These are phyloP conservation scores for Russula foetens DNA, from an alignment of 768 basidiomycete species.

Conservation along the genomic window DNA sequence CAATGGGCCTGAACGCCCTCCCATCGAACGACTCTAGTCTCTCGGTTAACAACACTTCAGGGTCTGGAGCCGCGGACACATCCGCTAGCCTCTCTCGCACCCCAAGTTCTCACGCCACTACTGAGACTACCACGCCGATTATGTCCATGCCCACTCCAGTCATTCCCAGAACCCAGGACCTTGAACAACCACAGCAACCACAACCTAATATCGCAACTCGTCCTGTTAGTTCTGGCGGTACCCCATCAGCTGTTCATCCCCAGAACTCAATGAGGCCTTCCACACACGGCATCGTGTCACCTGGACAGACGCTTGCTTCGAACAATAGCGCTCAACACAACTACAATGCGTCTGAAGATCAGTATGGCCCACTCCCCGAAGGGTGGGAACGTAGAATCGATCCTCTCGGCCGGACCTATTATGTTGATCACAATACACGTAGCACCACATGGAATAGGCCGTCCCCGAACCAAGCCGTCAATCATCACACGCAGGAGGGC, in stretches of 20 bases:
- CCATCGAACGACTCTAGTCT: conserved; percentile 49
- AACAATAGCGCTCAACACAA: conserved; percentile 44
- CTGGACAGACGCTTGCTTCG: conserved; percentile 24
- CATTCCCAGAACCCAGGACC: conserved; percentile 25
- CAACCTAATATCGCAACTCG: conserved; percentile 26
- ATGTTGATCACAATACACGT: conserved; percentile 97
- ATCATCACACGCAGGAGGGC: conserved; percentile 58
- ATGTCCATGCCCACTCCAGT: conserved; percentile 29
- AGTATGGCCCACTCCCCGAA: conserved; percentile 79
- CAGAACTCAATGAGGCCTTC: conserved; percentile 25
- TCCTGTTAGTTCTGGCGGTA: conserved; percentile 31
- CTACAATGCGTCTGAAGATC: conserved; percentile 94
- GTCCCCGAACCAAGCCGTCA: conserved; percentile 64
- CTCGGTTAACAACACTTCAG: conserved; percentile 41
- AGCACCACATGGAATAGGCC: conserved; percentile 98
- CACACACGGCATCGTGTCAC: conserved; percentile 29
- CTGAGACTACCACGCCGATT: conserved; percentile 28
- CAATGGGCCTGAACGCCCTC: conserved; percentile 52
- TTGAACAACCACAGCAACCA: conserved; percentile 24
- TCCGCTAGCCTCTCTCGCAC: conserved; percentile 49
- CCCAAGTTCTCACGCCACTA: conserved; percentile 58
- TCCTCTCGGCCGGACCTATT: conserved; percentile 92
- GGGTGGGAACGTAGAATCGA: conserved; percentile 98
- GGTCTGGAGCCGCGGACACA: conserved; percentile 29
- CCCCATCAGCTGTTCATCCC: conserved; percentile 19